These are phyloP conservation scores for Arthrinium puccinioides DNA, from an alignment of 2,329 filamentous ascomycete species.

Conservation along the genomic window DNA sequence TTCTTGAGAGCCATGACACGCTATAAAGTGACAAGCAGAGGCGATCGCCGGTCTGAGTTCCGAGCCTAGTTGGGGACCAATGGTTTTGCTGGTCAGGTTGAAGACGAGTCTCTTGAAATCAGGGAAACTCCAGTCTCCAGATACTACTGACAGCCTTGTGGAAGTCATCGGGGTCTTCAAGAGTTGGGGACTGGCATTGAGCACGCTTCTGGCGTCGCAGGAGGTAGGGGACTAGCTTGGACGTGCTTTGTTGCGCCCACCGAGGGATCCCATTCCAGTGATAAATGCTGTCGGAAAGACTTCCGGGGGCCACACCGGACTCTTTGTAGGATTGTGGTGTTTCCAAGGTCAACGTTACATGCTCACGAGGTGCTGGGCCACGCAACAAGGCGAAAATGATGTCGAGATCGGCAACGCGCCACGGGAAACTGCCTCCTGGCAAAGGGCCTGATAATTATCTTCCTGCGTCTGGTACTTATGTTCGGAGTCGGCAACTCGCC, in stretches of 20 bases:
- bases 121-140: too few species aligned
- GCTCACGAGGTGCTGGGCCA: background rate
- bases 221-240: conserved; percentile 17
- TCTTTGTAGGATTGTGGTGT: background rate
- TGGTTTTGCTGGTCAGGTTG: too few species aligned
- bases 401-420: conserved; percentile 35
- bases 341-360: background rate
- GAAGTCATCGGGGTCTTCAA: too few species aligned
- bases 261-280: conserved; percentile 20
- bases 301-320: background rate
- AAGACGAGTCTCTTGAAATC: too few species aligned
- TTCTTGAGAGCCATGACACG: too few species aligned
- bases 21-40: too few species aligned
- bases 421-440: conserved; percentile 17
- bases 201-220: conserved; percentile 15
- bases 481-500: conserved; percentile 23
- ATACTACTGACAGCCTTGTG: too few species aligned
- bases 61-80: too few species aligned
- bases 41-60: too few species aligned
- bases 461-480: conserved; percentile 10
- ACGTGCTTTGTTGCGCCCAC: conserved; percentile 7
- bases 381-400: conserved; percentile 31
- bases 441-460: conserved; percentile 6
- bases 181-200: too few species aligned
- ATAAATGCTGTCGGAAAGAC: conserved; percentile 2